Evolutionary conservation across 345 rosid genomes (phyloP).

Genomic region (Gossypium herbaceum): DNA sequence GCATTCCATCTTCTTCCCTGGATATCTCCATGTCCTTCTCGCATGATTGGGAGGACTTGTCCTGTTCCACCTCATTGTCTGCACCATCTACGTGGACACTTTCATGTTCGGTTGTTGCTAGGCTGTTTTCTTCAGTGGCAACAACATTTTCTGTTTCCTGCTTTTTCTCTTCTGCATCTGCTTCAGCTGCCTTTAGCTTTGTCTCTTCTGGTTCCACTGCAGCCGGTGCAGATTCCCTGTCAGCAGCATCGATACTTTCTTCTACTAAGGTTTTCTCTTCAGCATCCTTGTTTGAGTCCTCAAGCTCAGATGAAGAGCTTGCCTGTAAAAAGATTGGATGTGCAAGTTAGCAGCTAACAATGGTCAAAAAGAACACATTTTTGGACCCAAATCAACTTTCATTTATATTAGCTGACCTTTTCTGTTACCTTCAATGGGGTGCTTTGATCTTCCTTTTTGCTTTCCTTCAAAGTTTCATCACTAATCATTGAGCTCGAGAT

Average conservation of each 20-base stretch:
- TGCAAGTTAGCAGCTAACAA: slow-evolving; percentile 6
- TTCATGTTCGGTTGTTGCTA: slow-evolving; percentile 9
- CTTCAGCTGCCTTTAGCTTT: neutral
- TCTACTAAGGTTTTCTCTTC: slow-evolving; percentile 20
- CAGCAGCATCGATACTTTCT: neutral
- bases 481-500: neutral
- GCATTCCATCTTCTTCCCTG: neutral
- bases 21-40: neutral
- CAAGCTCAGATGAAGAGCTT: neutral
- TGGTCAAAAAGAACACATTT: neutral
- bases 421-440: slow-evolving; percentile 8
- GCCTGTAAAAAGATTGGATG: slow-evolving; percentile 20
- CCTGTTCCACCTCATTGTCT: slow-evolving; percentile 13
- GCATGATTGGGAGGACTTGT: neutral
- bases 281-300: neutral
- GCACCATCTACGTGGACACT: neutral
- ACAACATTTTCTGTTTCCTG: slow-evolving; percentile 18
- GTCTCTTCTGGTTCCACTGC: slow-evolving; percentile 10
- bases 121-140: slow-evolving; percentile 18
- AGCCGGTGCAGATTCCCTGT: neutral
- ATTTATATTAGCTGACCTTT: slow-evolving; percentile 17
- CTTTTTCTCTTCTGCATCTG: slow-evolving; percentile 13
- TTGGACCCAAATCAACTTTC: neutral
- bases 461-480: neutral
- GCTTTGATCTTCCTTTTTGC: slow-evolving; percentile 6